phyloP scores from a whole-genome alignment of 164 flowering plant genomes.

The Piper longum region DNA sequence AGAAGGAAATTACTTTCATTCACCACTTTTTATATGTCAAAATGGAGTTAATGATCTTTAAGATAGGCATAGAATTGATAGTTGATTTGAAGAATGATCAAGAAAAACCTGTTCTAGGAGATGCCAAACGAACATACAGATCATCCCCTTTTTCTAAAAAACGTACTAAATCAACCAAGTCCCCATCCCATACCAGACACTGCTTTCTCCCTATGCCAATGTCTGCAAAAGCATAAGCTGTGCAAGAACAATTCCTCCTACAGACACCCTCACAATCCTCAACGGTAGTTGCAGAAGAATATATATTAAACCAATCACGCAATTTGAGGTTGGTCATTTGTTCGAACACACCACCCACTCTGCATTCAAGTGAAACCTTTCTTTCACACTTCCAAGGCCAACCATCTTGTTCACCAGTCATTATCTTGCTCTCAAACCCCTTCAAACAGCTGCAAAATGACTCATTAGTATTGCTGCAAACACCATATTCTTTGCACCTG shows the following conservation, averaged over 20 bases:
- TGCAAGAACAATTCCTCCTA: constrained; percentile 22
- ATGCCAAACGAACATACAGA: constrained; percentile 17
- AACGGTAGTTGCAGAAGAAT: neutral
- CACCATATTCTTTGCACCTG: constrained; percentile 2
- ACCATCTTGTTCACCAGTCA: neutral
- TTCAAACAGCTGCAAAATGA: constrained; percentile 4
- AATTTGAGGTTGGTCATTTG: constrained; percentile 5
- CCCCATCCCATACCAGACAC: constrained; percentile 18
- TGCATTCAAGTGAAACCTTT: neutral
- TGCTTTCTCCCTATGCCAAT: constrained; percentile 8
- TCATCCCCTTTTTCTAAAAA: constrained; percentile 10
- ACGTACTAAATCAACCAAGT: constrained; percentile 14
- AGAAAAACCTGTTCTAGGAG: constrained; percentile 6
- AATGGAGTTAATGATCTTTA: too few species aligned
- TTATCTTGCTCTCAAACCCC: constrained; percentile 2
- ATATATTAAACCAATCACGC: constrained; percentile 1
- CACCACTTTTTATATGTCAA: too few species aligned
- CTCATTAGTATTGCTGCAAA: neutral
- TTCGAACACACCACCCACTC: constrained; percentile 4
- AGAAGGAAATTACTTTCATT: too few species aligned
- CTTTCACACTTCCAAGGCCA: constrained; percentile 5
- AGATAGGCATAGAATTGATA: too few species aligned
- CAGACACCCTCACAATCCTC: constrained; percentile 7
- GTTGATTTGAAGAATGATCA: too few species aligned
- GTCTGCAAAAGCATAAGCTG: constrained; percentile 18